Percentiles rank a stretch among this genome's conserved stretches.
Evolutionary conservation across 164 flowering plant species (phyloP).

Genomic region (Chloranthus sessilifolius): DNA sequence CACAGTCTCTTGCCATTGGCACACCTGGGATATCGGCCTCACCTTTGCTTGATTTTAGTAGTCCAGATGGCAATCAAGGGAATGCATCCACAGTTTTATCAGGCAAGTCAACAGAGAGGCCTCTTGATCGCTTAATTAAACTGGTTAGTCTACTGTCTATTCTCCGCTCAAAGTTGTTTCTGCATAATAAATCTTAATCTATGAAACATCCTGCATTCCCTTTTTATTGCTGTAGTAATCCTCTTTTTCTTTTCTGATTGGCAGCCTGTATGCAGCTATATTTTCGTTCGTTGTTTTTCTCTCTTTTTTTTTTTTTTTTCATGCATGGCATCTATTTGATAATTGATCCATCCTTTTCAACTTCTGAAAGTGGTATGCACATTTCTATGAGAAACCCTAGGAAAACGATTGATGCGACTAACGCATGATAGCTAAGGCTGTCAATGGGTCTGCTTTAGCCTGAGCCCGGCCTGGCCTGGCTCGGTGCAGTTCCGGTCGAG

Average conservation of each 20-base stretch:
- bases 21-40: slow-evolving; percentile 96
- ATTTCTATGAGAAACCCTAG: too few species aligned
- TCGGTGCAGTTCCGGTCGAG: too few species aligned
- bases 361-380: too few species aligned
- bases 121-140: slow-evolving; percentile 74
- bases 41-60: slow-evolving; percentile 71
- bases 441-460: too few species aligned
- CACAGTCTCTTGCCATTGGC: slow-evolving; percentile 72
- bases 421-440: too few species aligned
- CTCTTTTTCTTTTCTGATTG: not conserved
- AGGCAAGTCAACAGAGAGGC: slow-evolving; percentile 70
- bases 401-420: too few species aligned
- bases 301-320: too few species aligned
- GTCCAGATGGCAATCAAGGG: slow-evolving; percentile 56
- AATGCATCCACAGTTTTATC: slow-evolving; percentile 30
- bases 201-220: too few species aligned
- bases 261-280: not conserved
- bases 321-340: too few species aligned
- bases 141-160: slow-evolving; percentile 44
- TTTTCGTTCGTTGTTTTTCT: not conserved
- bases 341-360: too few species aligned
- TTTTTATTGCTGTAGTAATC: not conserved
- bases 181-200: not conserved
- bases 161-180: not conserved
- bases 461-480: too few species aligned